Percentiles rank a stretch among this genome's conserved stretches.
Conservation (phyloP, 768 basidiomycete genomes). For the Termitomyces sp. region DNA sequence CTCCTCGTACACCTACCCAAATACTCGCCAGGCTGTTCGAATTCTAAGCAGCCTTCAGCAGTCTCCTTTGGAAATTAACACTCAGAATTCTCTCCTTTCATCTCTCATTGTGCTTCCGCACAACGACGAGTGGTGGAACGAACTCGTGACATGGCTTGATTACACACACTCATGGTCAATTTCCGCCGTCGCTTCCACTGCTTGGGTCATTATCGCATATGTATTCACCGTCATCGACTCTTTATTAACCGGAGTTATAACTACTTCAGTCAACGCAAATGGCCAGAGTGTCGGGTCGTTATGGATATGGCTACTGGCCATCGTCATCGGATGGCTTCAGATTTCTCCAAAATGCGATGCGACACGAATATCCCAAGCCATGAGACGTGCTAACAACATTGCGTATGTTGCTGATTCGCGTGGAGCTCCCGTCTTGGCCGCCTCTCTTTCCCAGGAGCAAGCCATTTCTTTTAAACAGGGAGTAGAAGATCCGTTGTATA, state of each 20-base stretch:
- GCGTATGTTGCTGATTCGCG: constrained; percentile 23
- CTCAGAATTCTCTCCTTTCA: constrained; percentile 25
- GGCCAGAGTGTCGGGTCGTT: constrained; percentile 38
- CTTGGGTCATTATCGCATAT: constrained; percentile 43
- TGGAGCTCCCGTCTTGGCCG: constrained; percentile 1
- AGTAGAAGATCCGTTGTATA: constrained; percentile 9
- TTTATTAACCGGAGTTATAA: constrained; percentile 24
- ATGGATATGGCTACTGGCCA: constrained; percentile 44
- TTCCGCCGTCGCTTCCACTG: constrained; percentile 34
- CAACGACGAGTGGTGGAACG: constrained; percentile 40
- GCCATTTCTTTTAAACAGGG: constrained; percentile 16
- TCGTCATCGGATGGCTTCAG: constrained; percentile 40
- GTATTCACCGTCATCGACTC: constrained; percentile 33
- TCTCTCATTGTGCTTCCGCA: constrained; percentile 38
- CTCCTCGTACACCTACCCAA: constrained; percentile 25
- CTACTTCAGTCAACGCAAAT: constrained; percentile 22
- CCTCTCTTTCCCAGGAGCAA: constrained; percentile 8
- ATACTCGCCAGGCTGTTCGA: constrained; percentile 24
- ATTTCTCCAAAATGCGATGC: constrained; percentile 39
- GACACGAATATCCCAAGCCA: constrained; percentile 23
- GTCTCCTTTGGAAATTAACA: constrained; percentile 29
- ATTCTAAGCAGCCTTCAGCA: constrained; percentile 40
- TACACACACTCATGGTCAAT: constrained; percentile 34
- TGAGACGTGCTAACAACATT: constrained; percentile 26
- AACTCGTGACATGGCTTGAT: constrained; percentile 27